Base-by-base conservation (phyloP, 2,329 filamentous ascomycete genomes). In the Talaromyces albobiverticillius region DNA sequence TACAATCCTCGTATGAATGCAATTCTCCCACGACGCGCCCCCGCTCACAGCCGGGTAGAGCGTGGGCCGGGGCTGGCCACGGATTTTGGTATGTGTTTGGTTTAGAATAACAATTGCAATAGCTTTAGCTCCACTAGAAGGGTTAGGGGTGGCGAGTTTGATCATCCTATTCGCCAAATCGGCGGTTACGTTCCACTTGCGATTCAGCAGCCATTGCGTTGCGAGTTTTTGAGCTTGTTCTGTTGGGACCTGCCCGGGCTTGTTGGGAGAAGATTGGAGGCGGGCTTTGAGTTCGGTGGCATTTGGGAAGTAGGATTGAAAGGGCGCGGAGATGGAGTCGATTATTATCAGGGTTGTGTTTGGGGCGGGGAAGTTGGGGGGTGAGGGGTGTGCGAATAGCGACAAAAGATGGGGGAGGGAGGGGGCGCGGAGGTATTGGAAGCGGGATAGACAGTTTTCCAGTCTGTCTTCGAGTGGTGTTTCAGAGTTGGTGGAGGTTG, bases 41-140 rank as follows among this genome's bases (percentile, higher is more conserved):
- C 87, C 87, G 22, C 31, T 26, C 58, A 96, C 79, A 38, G 89
- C 84, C 14, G 91, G 88, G 51, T 86, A 81, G 46, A 97, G 76
- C 10, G 86, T 82, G 13, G 91, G 88, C 14, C 66, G 60, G 79
- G 82, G 60, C 75, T 79, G 59, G 81, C 85, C 77, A 58, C 87
- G 85, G 73, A 95, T 86, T 60, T 86, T 88, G n/a, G 90, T 95
- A 40, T 86, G 87, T 56, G 88, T 90, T 67, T 95, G 91, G 34
- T 86, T 90, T 46, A 91, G 79, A 18, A 94, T 69, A 2, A 96
- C 76, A 40, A 95, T 40, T 40, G 36, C 20, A 18, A 22, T 13
- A n/a, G 42, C 42, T 11, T 20, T n/a, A 16, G 11, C n/a, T 14
- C 14, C n/a, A 18, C 16, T 40, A 18, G 16, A 38, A 31, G n/a